A percentile compares a stretch with the other conserved stretches of the same genome.
These are phyloP conservation scores for Coniophora puteana DNA, from an alignment of 1,284 basidiomycete species.

Conservation along the genomic window DNA sequence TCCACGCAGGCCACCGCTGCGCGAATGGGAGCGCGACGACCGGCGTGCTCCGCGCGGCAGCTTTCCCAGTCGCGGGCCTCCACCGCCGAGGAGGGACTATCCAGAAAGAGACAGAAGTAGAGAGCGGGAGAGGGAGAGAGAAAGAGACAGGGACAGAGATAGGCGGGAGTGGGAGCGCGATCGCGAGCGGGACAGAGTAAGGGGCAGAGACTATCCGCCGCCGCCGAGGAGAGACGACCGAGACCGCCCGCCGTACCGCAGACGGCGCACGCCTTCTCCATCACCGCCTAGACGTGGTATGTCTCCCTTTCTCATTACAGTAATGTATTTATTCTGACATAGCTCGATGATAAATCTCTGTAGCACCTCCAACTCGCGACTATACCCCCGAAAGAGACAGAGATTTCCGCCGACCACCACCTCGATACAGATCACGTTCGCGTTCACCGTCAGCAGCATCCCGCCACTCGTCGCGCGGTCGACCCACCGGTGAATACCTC, in stretches of 20 bases:
- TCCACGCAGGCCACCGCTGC: not conserved
- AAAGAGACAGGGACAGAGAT: slow-evolving; percentile 5
- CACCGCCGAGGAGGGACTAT: not conserved
- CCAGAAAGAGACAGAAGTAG: not conserved
- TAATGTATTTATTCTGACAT: no score
- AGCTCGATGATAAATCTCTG: no score
- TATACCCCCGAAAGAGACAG: no score
- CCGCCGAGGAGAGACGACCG: slow-evolving; percentile 9
- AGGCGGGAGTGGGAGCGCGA: slow-evolving; percentile 20
- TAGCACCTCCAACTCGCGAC: no score
- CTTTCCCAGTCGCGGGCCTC: not conserved
- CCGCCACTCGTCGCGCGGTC: not conserved
- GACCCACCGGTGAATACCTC: no score
- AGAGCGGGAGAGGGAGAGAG: slow-evolving; percentile 10
- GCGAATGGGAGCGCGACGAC: not conserved
- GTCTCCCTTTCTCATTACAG: not conserved
- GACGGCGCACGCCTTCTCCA: slow-evolving; percentile 11
- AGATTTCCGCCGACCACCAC: no score
- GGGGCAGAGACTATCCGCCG: slow-evolving; percentile 16
- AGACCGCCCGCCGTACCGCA: slow-evolving; percentile 12
- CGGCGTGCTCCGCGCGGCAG: not conserved
- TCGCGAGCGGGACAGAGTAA: slow-evolving; percentile 15
- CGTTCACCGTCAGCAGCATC: not conserved
- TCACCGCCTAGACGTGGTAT: slow-evolving; percentile 12
- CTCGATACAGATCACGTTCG: not conserved